Base-by-base conservation (phyloP, 768 basidiomycete genomes). In the Boletus tomentosulus region DNA sequence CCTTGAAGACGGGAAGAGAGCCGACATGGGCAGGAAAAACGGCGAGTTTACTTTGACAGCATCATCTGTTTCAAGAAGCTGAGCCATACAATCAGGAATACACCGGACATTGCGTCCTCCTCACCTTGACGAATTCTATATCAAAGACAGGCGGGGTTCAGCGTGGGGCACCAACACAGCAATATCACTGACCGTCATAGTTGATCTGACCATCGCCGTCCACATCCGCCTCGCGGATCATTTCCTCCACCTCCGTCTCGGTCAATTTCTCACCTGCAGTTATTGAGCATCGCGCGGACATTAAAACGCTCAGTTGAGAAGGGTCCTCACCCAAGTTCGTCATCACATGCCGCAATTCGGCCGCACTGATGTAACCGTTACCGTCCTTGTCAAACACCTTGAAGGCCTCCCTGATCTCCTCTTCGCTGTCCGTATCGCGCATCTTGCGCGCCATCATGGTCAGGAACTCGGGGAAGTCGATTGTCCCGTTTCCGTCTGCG, bases 341-440 rank as follows among this genome's bases (percentile, higher is more conserved):
- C 95, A 98, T 96, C 62, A 97, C 92, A 63, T 89, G 86, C 67
- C 86, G 80, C 70, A 97, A 72, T 77, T 98, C 95, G 2, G 85
- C 84, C 5, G 89, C 83, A 34, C 80, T 86, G 73, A 98, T 97
- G 66, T 78, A 89, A 16, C 94, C 95, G 63, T 92, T 94, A 12
- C 89, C 89, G 66, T 98, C 92, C 82, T 92, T 94, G 74, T 98
- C 95, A 64, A 97, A 97, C 51, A 93, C 92, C 73, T 89, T 89
- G 83, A 98, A 98, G 25, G 96, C 96, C 77, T 95, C 91, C 70
- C 84, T 85, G 72, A 98, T 89, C 75, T 97, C 95, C 71, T 94
- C 93, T 73, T 97, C 92, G 62, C 82, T 82, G 68, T 95, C 93
- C 24, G 89, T 89, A 69, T 95, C 90, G 67, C 86, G 85, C 89